Evolutionary conservation across 805 yeast species (phyloP), one percentile per base, ranked within the genome.

Genomic region (Blastobotrys chiropterorum): DNA sequence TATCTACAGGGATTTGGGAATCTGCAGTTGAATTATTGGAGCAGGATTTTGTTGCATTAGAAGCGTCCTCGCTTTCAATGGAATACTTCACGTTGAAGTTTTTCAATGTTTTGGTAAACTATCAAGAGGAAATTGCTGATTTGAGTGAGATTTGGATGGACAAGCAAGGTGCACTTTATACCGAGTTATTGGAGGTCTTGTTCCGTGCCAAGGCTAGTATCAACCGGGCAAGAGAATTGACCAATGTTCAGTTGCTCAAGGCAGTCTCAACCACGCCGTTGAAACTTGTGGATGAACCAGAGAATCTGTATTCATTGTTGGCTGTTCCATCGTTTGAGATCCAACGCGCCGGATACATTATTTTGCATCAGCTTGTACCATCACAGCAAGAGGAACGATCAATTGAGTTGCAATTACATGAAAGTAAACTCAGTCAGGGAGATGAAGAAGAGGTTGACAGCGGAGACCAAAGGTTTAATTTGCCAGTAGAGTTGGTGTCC

Each of bases 51-150:
- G 46, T 49, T 2, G 48, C 53, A 1, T 40, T 52, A 44, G 49
- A 42, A 4, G 38, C 38, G 3, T 39, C 30, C 6, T 54, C 53
- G 1, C 40, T 53, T 13, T 80, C 79, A 45, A 63, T 85, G 55
- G 70, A 75, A 34, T 74, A 73, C 56, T 65, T 65, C 51, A 68
- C 83, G 0, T 62, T 85, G 51, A 75, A 72, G 55, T 61, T 80
- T 11, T 74, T 71, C 46, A 51, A 67, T 2, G 49, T 61, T 2
- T 54, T 79, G 26, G 49, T 61, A 42, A 63, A 61, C 40, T 53
- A 38, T 11, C 61, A 53, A 14, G 50, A 49, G 20, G 64, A 38
- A 59, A 56, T 2, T 55, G 38, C 48, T 7, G 48, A 49, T 26
- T 30, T 51, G 40, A 42, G 41, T 19, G 74, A 68, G 3, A 54